Base-by-base conservation (phyloP, 1,284 basidiomycete species). In the Inonotus obliquus region DNA sequence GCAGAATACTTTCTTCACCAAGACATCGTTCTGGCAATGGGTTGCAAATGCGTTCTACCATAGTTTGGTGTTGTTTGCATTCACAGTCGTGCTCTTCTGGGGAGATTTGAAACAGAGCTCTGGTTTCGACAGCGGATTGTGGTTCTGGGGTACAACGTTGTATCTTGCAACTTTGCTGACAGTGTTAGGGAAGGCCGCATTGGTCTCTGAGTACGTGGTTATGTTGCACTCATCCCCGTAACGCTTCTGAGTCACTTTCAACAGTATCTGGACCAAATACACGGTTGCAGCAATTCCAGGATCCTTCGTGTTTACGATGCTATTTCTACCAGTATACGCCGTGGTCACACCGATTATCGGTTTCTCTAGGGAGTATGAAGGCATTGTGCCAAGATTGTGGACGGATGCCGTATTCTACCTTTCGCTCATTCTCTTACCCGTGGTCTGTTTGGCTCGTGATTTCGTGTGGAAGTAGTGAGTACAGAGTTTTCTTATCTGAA, bases 221-320 rank as follows among this genome's bases (percentile, higher is more conserved):
- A 19, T 25, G 4, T 4, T 52, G 5, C 35, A 32, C 51, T 52
- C 17, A 17, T 35, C 14, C 7, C 1, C 19, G n/a, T 14, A 32
- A 17, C 25, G 0, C 51, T 51, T 55, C 66, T 73, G 35, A 66
- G 59, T 32, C 19, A 23, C 51, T 49, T 35, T 37, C 7, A 25
- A 14, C 66, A 97, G 94, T 68, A 75, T 99, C n/a, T 99, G 96
- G 97, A 98, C 96, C 1, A 98, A 99, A 73, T 99, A 98, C 73
- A 98, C 96, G 2, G 91, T 96, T 44, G 92, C 93, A 52, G 93
- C 96, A 4, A 98, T 98, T 58, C 97, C 96, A 0, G 97, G 97
- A 7, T 98, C 97, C 1, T 96, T 98, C 72, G 72, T 89, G 32
- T 96, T 99, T 75, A 95, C 96, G 6, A 95, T 99, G 89, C 72